A percentile compares a stretch with the other conserved stretches of the same genome.
Evolutionary conservation across 208 protist genomes (phyloP).

Genomic region (Acanthamoeba polyphaga): DNA sequence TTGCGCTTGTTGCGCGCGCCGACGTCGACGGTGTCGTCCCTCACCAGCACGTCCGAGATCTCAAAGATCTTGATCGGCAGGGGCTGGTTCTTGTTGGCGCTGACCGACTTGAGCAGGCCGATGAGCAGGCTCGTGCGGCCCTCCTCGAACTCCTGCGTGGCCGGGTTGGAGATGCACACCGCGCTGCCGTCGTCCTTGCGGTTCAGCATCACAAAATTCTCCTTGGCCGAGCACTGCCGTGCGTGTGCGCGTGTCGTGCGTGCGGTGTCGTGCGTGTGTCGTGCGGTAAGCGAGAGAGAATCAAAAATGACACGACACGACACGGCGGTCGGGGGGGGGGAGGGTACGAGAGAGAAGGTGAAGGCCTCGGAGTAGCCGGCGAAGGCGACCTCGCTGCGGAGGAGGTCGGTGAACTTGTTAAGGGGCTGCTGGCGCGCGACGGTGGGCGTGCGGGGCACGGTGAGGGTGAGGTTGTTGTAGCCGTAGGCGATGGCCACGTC

Average conservation of each 20-base stretch:
- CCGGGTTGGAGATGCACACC: slow-evolving; percentile 95
- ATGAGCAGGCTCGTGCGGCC: slow-evolving; percentile 95
- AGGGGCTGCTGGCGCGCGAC: slow-evolving; percentile 94
- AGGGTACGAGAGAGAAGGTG: slow-evolving; percentile 93
- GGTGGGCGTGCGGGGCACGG: slow-evolving; percentile 91
- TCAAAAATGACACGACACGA: background rate
- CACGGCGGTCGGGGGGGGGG: slow-evolving; percentile 23
- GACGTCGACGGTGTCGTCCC: slow-evolving; percentile 92
- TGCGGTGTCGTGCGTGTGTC: too few relatives aligned
- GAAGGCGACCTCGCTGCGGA: slow-evolving; percentile 95
- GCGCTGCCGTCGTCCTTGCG: slow-evolving; percentile 89
- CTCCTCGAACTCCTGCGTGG: slow-evolving; percentile 96
- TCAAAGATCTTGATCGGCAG: slow-evolving; percentile 97
- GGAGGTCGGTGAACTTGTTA: slow-evolving; percentile 95
- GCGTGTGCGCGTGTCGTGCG: too few relatives aligned
- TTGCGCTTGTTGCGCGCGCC: slow-evolving; percentile 94
- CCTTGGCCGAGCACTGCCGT: slow-evolving; percentile 91
- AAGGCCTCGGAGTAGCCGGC: slow-evolving; percentile 97
- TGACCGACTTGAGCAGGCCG: slow-evolving; percentile 97
- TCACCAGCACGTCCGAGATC: slow-evolving; percentile 96
- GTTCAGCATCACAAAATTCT: slow-evolving; percentile 93
- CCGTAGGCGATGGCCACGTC: slow-evolving; percentile 99
- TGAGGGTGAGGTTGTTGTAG: slow-evolving; percentile 96
- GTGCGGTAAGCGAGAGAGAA: too few relatives aligned
- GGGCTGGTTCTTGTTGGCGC: slow-evolving; percentile 93